Evolutionary conservation across 1,139 yeast genomes (phyloP).

Genomic region (Candida neerlandica): DNA sequence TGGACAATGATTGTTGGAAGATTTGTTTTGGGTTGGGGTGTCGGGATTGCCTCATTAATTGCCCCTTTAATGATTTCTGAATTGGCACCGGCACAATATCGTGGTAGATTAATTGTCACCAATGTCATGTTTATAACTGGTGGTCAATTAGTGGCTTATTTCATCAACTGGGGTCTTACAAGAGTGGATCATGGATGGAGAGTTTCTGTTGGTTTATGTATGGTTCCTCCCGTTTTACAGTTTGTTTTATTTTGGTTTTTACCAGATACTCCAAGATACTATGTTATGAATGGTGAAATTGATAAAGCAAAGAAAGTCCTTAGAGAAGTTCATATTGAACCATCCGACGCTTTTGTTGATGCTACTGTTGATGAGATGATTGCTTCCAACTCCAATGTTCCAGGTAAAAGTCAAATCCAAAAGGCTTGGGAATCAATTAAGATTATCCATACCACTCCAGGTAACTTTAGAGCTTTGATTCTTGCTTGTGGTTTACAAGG

Average conservation of each 20-base stretch:
- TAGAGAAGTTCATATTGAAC: constrained; percentile 55
- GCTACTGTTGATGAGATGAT: constrained; percentile 62
- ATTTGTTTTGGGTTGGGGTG: constrained; percentile 92
- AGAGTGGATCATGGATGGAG: constrained; percentile 87
- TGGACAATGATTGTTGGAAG: constrained; percentile 95
- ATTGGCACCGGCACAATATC: constrained; percentile 85
- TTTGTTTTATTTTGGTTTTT: constrained; percentile 75
- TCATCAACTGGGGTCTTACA: constrained; percentile 86
- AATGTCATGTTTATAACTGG: constrained; percentile 81
- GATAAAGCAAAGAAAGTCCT: constrained; percentile 71
- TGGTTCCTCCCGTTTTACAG: constrained; percentile 85
- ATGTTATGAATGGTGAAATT: constrained; percentile 67
- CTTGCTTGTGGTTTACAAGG: constrained; percentile 94
- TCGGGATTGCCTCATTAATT: constrained; percentile 88
- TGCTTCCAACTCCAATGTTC: constrained; percentile 59
- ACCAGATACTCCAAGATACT: constrained; percentile 94
- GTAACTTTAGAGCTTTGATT: constrained; percentile 83
- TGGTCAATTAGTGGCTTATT: constrained; percentile 90
- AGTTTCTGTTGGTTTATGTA: constrained; percentile 82
- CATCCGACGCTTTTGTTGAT: constrained; percentile 58
- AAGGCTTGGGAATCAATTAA: constrained; percentile 65
- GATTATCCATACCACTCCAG: constrained; percentile 72
- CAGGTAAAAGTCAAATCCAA: constrained; percentile 55
- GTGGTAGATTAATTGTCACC: constrained; percentile 79
- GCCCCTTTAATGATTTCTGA: constrained; percentile 92